Evolutionary conservation across 768 basidiomycete species (phyloP), one percentile per base, ranked within the genome.

Genomic region (Paxillus ammoniavirescens): DNA sequence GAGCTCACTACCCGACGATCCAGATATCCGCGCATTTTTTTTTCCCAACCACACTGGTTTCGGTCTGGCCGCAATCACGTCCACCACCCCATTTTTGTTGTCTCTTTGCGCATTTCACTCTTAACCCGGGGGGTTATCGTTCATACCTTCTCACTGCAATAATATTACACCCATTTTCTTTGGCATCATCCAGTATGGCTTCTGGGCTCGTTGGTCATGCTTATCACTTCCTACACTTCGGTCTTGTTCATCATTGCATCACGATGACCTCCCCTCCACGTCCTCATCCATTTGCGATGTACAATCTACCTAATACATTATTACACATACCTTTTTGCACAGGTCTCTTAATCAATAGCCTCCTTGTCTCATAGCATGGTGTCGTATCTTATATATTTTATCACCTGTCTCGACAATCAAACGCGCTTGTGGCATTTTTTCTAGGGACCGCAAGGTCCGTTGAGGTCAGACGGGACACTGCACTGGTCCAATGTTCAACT

Each of bases 281-380:
- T 53, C 50, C 57, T 58, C 64, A 58, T 60, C 50, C 55, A 56
- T 44, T 54, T 59, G 57, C 56, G 61, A 61, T 70, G 69, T 71
- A 72, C 65, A 57, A 66, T 67, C 60, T 72, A 72, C 60, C 53
- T 70, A 68, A 68, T 65, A 61, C 57, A 58, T 65, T 65, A 63
- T 60, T 59, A 63, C 60, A 59, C 60, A 66, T 67, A 69, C 70
- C 67, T 65, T 66, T 55, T 59, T 37, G 65, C 66, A 61, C 58
- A 61, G 70, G 61, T 65, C 52, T 52, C 56, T 54, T 67, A 71
- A 69, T 72, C 18, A 42, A 62, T 58, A 50, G 42, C 33, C 42
- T 53, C 37, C 44, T 21, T 69, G 63, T 64, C 47, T 26, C 54
- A 56, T 63, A 67, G 47, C 53, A 59, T 52, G 56, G 49, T 45